Base-by-base conservation (phyloP, 2,329 filamentous ascomycete genomes). In the Arthrocladium fulminans region DNA sequence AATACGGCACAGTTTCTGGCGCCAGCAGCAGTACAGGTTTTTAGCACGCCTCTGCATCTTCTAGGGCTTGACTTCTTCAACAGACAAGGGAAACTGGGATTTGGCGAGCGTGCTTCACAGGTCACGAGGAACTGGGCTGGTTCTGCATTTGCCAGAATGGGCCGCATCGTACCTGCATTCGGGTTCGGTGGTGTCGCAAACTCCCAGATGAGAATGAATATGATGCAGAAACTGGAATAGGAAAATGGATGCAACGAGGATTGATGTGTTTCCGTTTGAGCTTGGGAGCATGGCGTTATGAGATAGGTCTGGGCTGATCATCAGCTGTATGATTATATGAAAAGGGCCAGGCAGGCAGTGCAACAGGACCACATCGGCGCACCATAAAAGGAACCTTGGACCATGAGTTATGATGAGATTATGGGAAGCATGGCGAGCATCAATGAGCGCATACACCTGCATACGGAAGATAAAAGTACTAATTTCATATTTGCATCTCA, bases 111-210 rank as follows among this genome's bases (percentile, higher is more conserved):
- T 8, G 74, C 78, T 63, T 60, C 65, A 0, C 75, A 78, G 42
- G 77, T 95, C 12, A 71, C 77, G 51, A 73, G 77, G 55, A 87
- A 92, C 62, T 94, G 88, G 85, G 70, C 75, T 9, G 74, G 83
- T 50, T 89, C 84, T 62, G 78, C 80, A 8, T 63, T 78, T 20
- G 86, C 88, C 12, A 72, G 88, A 53, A 84, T 94, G 66, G 84
- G 84, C 55, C 75, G 88, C 51, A 94, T 94, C 19, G 45, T 94
- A 13, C 88, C 88, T 30, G 88, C 88, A 0, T 94, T 92, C 71
- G 88, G 88, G 0, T 75, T 94, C 5, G 88, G 88, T 1, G 88
- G 88, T 0, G 86, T 94, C 9, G 83, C 92, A 10, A 95, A 94
- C 66, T 74, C 73, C 3, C 63, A 65, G 41, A 60, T 57, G 46